A percentile compares a stretch with the other conserved stretches of the same genome.
These are phyloP conservation scores for Eimeria zaria DNA, from an alignment of 169 alveolate genomes.

Conservation along the genomic window DNA sequence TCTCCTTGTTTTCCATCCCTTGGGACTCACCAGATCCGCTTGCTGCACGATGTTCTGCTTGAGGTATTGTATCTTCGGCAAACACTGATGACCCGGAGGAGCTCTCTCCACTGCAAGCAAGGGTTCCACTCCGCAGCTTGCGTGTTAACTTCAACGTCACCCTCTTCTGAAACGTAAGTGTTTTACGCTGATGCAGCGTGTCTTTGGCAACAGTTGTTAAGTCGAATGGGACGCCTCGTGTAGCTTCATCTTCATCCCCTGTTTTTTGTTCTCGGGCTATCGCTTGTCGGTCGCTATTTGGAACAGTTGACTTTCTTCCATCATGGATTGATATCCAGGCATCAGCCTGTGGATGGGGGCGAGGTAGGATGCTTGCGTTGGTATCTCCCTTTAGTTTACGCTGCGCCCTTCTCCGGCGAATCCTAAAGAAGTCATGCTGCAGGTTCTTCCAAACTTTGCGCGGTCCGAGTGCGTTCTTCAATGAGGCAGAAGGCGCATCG, in stretches of 20 bases:
- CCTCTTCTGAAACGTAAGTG: conserved; percentile 18
- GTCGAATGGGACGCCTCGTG: background rate
- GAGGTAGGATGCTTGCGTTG: background rate
- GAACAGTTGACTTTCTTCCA: background rate
- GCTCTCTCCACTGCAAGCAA: conserved; percentile 18
- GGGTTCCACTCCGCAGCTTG: background rate
- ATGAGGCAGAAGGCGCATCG: conserved; percentile 25
- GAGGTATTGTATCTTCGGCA: background rate
- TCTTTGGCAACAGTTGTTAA: background rate
- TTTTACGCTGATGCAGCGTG: background rate
- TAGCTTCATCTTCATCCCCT: background rate
- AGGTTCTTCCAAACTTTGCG: conserved; percentile 35
- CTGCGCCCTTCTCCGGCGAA: background rate
- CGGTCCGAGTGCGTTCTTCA: background rate
- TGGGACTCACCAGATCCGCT: conserved; percentile 2
- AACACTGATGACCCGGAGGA: background rate
- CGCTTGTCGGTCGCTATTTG: background rate
- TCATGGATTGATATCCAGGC: background rate
- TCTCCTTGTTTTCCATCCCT: background rate
- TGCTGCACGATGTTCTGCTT: background rate
- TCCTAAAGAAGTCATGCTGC: conserved; percentile 26
- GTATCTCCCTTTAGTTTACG: background rate
- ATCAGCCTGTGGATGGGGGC: background rate
- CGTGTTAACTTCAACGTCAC: background rate
- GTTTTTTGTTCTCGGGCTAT: background rate